Conservation (phyloP, 257 asterid species). For the Forsythia suspensa region DNA sequence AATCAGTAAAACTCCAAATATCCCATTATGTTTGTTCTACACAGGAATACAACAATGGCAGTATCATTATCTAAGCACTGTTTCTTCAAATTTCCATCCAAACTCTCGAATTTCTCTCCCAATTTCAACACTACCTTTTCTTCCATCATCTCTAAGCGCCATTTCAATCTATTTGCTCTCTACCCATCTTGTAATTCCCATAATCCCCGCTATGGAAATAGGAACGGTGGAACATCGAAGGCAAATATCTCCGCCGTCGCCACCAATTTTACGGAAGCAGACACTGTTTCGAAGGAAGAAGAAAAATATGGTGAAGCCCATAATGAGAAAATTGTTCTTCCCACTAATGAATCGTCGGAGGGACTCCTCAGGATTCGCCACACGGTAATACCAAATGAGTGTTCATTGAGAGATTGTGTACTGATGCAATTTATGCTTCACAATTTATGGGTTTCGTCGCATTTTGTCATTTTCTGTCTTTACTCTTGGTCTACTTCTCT, state of each 20-base stretch:
- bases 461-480: not conserved
- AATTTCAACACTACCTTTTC: conserved; percentile 1
- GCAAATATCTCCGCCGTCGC: conserved; percentile 56
- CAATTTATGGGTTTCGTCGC: not conserved
- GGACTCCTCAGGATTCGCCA: conserved; percentile 82
- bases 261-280: conserved; percentile 44
- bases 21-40: conserved; percentile 14
- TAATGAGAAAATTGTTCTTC: conserved; percentile 51
- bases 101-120: conserved; percentile 29
- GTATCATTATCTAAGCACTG: conserved; percentile 39
- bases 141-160: conserved; percentile 15
- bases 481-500: not conserved
- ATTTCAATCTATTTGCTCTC: conserved; percentile 17
- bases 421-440: not conserved
- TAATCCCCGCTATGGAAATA: conserved; percentile 13
- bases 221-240: conserved; percentile 7
- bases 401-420: not conserved
- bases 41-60: conserved; percentile 30
- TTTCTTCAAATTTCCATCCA: conserved; percentile 27
- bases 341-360: conserved; percentile 81
- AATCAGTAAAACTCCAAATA: not conserved
- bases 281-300: conserved; percentile 34
- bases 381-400: conserved; percentile 45
- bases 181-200: conserved; percentile 9
- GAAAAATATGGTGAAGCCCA: conserved; percentile 14